Evolutionary conservation across 371 early-diverging fungal species (phyloP).

Genomic region (Polyrhizophydium stewartii): DNA sequence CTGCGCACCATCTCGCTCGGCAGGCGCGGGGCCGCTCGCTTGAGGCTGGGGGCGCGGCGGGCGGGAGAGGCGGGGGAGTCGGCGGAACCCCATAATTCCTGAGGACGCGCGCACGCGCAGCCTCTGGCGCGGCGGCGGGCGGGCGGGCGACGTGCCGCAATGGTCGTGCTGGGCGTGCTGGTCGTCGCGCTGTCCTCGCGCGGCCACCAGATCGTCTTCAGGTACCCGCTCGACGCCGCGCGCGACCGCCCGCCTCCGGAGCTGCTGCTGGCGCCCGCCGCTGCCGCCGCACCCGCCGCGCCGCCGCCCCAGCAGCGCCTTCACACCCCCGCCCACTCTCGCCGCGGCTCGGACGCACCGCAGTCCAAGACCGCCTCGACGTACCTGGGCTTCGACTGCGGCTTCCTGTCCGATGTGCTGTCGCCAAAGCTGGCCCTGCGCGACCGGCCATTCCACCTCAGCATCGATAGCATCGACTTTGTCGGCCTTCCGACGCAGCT

Average conservation of each 20-base stretch:
- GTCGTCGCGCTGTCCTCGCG: constrained; percentile 65
- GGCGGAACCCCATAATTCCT: no score
- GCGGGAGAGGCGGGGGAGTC: no score
- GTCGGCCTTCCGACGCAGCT: constrained; percentile 52
- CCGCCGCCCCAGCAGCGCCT: constrained; percentile 5
- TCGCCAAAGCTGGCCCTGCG: constrained; percentile 70
- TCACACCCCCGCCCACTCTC: constrained; percentile 9
- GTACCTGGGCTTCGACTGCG: constrained; percentile 63
- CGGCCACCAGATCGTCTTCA: constrained; percentile 67
- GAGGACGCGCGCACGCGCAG: no score
- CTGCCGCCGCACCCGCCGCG: constrained; percentile 14
- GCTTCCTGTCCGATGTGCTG: constrained; percentile 67
- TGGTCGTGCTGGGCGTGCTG: constrained; percentile 38
- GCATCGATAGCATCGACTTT: constrained; percentile 73
- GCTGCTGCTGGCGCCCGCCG: neutral
- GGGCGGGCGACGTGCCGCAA: no score
- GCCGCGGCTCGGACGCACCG: neutral
- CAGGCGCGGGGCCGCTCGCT: no score
- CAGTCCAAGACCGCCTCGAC: neutral
- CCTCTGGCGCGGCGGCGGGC: no score
- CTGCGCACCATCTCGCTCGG: no score
- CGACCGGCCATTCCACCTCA: constrained; percentile 72
- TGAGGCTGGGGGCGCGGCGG: no score
- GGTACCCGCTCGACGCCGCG: constrained; percentile 54
- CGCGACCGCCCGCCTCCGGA: constrained; percentile 7